phyloP scores from a whole-genome alignment of 805 yeast genomes.

The Monosporozyma servazzii region DNA sequence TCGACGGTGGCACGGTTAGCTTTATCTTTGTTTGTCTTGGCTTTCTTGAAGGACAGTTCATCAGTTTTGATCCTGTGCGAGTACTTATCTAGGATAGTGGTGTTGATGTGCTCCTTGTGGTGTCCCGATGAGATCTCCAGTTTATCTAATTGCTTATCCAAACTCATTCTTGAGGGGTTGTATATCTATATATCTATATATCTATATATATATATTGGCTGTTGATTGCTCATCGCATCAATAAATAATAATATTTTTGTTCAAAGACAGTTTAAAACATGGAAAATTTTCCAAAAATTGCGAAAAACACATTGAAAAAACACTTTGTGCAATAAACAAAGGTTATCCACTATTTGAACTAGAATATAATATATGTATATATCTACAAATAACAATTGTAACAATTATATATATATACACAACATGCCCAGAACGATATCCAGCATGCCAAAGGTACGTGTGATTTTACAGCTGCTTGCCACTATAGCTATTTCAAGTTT shows the following conservation, averaged over 20 bases:
- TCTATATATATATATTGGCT: neutral
- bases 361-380: no score
- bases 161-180: neutral
- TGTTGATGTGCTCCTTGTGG: constrained; percentile 32
- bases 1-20: constrained; percentile 95
- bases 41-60: constrained; percentile 44
- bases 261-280: neutral
- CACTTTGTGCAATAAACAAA: neutral
- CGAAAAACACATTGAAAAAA: neutral
- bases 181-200: no score
- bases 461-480: no score
- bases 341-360: no score
- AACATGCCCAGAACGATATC: constrained; percentile 1
- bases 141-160: constrained; percentile 18
- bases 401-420: no score
- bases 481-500: no score
- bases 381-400: no score
- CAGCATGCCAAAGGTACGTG: constrained; percentile 17
- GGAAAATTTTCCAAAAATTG: neutral
- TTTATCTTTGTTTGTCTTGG: constrained; percentile 63
- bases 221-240: neutral
- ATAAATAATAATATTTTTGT: no score
- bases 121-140: constrained; percentile 8
- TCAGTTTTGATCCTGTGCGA: constrained; percentile 59
- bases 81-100: constrained; percentile 48